Evolutionary conservation across 441 rosid species (phyloP).

Genomic region (Brassica balearica): DNA sequence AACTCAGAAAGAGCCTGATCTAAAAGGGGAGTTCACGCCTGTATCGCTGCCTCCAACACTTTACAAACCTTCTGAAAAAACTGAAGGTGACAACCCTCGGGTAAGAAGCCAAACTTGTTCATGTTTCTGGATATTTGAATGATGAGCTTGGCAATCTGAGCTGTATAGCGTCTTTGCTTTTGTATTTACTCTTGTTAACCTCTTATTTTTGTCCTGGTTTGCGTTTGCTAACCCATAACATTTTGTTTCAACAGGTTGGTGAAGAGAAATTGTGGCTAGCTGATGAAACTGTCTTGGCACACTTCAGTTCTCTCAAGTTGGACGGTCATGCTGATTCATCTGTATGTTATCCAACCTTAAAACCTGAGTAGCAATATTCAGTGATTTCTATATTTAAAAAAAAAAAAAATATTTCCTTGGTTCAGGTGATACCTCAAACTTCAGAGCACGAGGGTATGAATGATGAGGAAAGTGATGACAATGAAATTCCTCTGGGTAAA

Average conservation of each 20-base stretch:
- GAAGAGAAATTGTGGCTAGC: conserved; percentile 85
- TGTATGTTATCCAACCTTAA: conserved; percentile 53
- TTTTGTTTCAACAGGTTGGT: conserved; percentile 56
- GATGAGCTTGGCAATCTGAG: conserved; percentile 20
- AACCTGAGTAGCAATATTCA: conserved; percentile 31
- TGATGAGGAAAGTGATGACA: conserved; percentile 76
- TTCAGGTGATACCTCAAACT: conserved; percentile 61
- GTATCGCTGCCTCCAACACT: conserved; percentile 70
- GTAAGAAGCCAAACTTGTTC: conserved; percentile 49
- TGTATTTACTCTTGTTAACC: conserved; percentile 16
- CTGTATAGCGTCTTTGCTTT: conserved; percentile 1
- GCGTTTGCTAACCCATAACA: conserved; percentile 23
- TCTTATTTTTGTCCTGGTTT: conserved; percentile 19
- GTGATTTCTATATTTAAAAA: conserved; percentile 19
- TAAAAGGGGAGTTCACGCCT: conserved; percentile 49
- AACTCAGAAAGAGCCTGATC: conserved; percentile 57
- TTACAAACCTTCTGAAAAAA: conserved; percentile 69
- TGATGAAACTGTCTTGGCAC: conserved; percentile 77
- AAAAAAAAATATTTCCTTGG: conserved; percentile 8
- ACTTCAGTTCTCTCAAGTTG: conserved; percentile 74
- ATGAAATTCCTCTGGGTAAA: conserved; percentile 84
- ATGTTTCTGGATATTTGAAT: conserved; percentile 19
- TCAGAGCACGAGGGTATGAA: conserved; percentile 57
- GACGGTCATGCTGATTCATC: conserved; percentile 58
- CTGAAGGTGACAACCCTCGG: conserved; percentile 64